Conservation (phyloP, 768 basidiomycete genomes). For the Termitomyces eurrhizus region DNA sequence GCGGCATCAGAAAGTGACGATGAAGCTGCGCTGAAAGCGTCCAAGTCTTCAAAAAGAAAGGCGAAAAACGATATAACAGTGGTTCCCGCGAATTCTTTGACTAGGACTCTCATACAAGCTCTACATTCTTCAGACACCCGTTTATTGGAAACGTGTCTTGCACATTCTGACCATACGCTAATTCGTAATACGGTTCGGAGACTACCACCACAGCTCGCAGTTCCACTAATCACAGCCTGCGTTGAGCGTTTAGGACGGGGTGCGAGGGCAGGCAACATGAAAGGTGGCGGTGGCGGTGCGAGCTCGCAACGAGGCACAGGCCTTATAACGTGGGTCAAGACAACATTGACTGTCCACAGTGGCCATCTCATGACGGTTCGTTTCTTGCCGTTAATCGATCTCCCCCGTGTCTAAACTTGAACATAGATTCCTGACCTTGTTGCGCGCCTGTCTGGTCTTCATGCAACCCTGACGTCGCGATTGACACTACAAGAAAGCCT, state of each 20-base stretch:
- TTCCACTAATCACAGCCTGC: slow-evolving; percentile 83
- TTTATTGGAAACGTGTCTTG: slow-evolving; percentile 81
- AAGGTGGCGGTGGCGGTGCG: slow-evolving; percentile 74
- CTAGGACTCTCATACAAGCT: slow-evolving; percentile 93
- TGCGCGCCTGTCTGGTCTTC: slow-evolving; percentile 78
- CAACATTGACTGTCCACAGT: slow-evolving; percentile 80
- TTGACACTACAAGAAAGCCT: slow-evolving; percentile 82
- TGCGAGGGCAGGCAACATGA: slow-evolving; percentile 64
- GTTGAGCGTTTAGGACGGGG: slow-evolving; percentile 85
- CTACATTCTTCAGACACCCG: slow-evolving; percentile 91
- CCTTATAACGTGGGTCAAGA: slow-evolving; percentile 75
- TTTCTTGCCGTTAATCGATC: neutral
- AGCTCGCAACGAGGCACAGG: slow-evolving; percentile 73
- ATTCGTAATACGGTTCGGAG: slow-evolving; percentile 85
- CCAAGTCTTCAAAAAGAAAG: slow-evolving; percentile 31
- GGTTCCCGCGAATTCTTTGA: slow-evolving; percentile 80
- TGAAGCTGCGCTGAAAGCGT: slow-evolving; percentile 24
- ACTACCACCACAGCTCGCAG: slow-evolving; percentile 81
- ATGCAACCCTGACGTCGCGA: slow-evolving; percentile 75
- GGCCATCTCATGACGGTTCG: slow-evolving; percentile 90
- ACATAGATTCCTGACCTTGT: slow-evolving; percentile 89
- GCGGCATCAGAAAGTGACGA: slow-evolving; percentile 49
- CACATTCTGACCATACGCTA: slow-evolving; percentile 75
- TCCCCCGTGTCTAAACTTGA: slow-evolving; percentile 9
- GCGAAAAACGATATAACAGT: slow-evolving; percentile 31